Percentiles rank a stretch among this genome's conserved stretches.
These are phyloP conservation scores for Pelargonium nanum DNA, from an alignment of 345 rosid genomes.

Conservation along the genomic window DNA sequence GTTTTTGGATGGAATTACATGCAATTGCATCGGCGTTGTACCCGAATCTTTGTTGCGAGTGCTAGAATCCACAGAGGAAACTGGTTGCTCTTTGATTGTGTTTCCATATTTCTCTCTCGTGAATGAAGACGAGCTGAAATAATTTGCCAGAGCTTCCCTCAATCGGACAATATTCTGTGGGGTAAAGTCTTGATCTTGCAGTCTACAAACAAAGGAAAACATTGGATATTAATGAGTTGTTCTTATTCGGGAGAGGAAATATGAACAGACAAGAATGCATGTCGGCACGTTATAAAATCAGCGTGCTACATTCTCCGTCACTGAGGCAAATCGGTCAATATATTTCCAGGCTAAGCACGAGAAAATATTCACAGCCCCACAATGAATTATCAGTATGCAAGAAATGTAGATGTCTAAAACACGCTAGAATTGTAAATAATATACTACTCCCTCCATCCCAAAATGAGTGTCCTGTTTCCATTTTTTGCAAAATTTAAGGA, in stretches of 20 bases:
- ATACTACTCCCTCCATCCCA: too few relatives aligned
- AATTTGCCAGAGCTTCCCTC: conserved; percentile 35
- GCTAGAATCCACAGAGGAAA: conserved; percentile 1
- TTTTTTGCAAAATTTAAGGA: too few relatives aligned
- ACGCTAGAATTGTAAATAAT: too few relatives aligned
- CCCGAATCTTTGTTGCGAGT: conserved; percentile 14
- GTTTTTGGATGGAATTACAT: conserved; percentile 41
- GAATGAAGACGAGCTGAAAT: conserved; percentile 49
- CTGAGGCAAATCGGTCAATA: too few relatives aligned
- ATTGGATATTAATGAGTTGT: background rate
- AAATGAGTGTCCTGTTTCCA: too few relatives aligned
- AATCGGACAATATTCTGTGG: conserved; percentile 22
- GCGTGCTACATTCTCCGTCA: too few relatives aligned
- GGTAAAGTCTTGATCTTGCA: conserved; percentile 47
- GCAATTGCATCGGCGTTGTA: conserved; percentile 22
- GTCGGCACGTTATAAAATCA: too few relatives aligned
- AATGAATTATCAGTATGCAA: too few relatives aligned
- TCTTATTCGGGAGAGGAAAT: background rate
- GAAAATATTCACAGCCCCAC: too few relatives aligned
- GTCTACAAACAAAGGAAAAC: conserved; percentile 24
- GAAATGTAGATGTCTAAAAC: too few relatives aligned
- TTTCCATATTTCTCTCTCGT: conserved; percentile 26
- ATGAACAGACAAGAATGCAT: too few relatives aligned
- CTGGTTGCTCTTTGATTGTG: conserved; percentile 9
- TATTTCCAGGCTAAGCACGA: too few relatives aligned